Evolutionary conservation across 2,329 filamentous ascomycete species (phyloP).

Genomic region (Fusarium circinatum): DNA sequence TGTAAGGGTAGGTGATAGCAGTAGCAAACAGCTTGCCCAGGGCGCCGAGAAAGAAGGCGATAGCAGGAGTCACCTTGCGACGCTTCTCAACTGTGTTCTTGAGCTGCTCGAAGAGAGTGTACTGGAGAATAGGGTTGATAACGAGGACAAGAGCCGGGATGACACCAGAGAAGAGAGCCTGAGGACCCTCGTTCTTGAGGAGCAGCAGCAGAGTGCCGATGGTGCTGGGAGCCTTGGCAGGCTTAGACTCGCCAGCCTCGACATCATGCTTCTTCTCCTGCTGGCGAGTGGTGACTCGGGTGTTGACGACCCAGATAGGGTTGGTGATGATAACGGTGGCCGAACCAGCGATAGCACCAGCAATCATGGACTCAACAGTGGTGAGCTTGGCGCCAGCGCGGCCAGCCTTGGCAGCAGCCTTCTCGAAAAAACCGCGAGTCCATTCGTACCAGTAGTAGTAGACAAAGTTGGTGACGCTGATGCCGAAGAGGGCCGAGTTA

Average conservation of each 20-base stretch:
- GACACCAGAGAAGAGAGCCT: slow-evolving; percentile 90
- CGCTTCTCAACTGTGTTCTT: slow-evolving; percentile 86
- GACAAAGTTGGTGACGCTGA: slow-evolving; percentile 98
- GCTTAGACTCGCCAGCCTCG: slow-evolving; percentile 51
- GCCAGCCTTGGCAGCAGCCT: slow-evolving; percentile 76
- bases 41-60: slow-evolving; percentile 92
- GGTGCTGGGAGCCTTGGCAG: slow-evolving; percentile 72
- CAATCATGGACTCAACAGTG: slow-evolving; percentile 92
- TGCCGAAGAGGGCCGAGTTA: slow-evolving; percentile 94
- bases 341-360: slow-evolving; percentile 90
- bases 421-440: slow-evolving; percentile 87
- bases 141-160: slow-evolving; percentile 92
- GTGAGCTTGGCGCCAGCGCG: slow-evolving; percentile 84
- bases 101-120: slow-evolving; percentile 98
- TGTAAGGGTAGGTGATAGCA: slow-evolving; percentile 95
- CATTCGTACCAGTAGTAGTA: slow-evolving; percentile 99
- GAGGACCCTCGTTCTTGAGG: slow-evolving; percentile 83
- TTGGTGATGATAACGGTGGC: slow-evolving; percentile 97
- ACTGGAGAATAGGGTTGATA: slow-evolving; percentile 98
- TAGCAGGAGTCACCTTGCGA: slow-evolving; percentile 79
- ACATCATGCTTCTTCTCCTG: slow-evolving; percentile 60
- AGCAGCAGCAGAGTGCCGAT: slow-evolving; percentile 83
- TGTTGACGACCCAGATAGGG: slow-evolving; percentile 99
- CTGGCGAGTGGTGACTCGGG: slow-evolving; percentile 92
- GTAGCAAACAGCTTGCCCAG: slow-evolving; percentile 95